Percentiles rank a stretch among this genome's conserved stretches.
phyloP scores from a whole-genome alignment of 306 rosid genomes.

The Prunus campanulata region DNA sequence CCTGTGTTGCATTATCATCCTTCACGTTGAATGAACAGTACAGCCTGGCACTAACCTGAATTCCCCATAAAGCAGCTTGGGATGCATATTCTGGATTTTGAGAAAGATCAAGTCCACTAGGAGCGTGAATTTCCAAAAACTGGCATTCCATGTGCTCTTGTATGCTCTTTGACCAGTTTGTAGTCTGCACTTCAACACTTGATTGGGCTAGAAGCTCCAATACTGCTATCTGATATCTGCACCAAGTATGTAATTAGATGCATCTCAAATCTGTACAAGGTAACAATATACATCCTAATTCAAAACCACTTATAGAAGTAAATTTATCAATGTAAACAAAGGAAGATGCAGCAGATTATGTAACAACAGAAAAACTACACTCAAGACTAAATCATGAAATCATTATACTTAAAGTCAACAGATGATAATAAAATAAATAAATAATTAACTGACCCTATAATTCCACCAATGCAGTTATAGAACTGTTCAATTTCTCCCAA shows the following conservation, averaged over 20 bases:
- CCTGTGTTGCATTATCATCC: constrained; percentile 9
- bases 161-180: constrained; percentile 44
- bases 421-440: background rate
- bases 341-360: no score
- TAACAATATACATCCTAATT: background rate
- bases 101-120: constrained; percentile 72
- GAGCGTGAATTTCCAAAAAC: constrained; percentile 67
- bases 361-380: no score
- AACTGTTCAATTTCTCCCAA: constrained; percentile 69
- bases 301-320: background rate
- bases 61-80: constrained; percentile 97
- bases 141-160: constrained; percentile 52
- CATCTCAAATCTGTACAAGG: background rate
- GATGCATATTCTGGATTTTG: constrained; percentile 80
- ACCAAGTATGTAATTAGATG: background rate
- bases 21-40: constrained; percentile 4
- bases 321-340: no score
- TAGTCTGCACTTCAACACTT: constrained; percentile 43
- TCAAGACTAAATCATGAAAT: no score
- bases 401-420: background rate
- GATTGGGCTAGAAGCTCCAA: constrained; percentile 67
- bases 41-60: constrained; percentile 63
- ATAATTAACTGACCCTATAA: constrained; percentile 68
- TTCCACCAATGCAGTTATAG: constrained; percentile 94
- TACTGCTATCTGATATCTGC: constrained; percentile 82